Percentiles rank a stretch among this genome's conserved stretches.
Conservation (phyloP, 2,329 filamentous ascomycete species). For the Pseudogymnoascus sp. region DNA sequence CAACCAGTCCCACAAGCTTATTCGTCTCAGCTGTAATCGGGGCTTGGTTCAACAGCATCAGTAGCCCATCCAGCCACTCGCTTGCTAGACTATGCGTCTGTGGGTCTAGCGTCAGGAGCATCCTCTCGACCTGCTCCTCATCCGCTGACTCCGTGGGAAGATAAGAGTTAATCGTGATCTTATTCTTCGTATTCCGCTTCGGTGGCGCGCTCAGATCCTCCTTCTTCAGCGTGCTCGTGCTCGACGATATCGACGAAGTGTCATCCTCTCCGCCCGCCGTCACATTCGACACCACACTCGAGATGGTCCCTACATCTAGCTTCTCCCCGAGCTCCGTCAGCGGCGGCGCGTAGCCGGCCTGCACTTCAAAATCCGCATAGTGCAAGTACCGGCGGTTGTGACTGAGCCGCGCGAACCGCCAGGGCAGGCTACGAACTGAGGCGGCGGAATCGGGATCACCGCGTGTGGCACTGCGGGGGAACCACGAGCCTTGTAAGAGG, state of each 20-base stretch:
- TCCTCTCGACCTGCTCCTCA: conserved; percentile 52
- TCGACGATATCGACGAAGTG: conserved; percentile 37
- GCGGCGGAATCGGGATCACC: conserved; percentile 29
- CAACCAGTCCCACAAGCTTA: conserved; percentile 77
- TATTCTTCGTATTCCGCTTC: conserved; percentile 50
- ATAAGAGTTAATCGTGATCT: conserved; percentile 86
- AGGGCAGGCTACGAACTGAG: conserved; percentile 38
- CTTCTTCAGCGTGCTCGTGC: conserved; percentile 36
- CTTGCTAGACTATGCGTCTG: conserved; percentile 75
- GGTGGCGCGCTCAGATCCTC: conserved; percentile 16
- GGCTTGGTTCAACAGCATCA: conserved; percentile 91
- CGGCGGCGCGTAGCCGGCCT: conserved; percentile 57
- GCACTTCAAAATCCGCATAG: conserved; percentile 73
- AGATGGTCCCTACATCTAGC: conserved; percentile 80
- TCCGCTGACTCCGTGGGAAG: conserved; percentile 30
- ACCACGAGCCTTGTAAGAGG: conserved; percentile 85
- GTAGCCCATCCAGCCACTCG: conserved; percentile 91
- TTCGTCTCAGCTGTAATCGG: conserved; percentile 96
- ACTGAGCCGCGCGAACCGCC: conserved; percentile 81
- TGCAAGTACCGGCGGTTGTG: conserved; percentile 88
- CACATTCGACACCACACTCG: conserved; percentile 89
- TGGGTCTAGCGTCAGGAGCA: conserved; percentile 77
- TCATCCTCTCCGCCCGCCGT: conserved; percentile 32
- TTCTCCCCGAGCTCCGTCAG: conserved; percentile 71
- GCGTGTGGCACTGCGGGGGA: conserved; percentile 42